Evolutionary conservation across 192 early-diverging fungal species (phyloP), one percentile per base, ranked within the genome.

Genomic region (Coemansia sp.): DNA sequence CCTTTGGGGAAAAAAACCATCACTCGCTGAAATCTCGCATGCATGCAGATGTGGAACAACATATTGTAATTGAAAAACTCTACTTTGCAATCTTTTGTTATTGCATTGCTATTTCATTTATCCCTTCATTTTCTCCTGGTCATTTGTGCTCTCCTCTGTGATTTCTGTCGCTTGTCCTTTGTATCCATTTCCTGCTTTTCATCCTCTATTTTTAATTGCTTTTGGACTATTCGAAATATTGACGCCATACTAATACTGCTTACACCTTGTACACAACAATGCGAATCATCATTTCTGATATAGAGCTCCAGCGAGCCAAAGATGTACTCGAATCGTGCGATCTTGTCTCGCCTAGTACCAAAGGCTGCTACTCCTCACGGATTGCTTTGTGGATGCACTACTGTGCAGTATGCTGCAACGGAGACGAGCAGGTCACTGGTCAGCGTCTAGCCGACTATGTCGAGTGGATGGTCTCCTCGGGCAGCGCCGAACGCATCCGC

Each of bases 301-400:
- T 81, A 81, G 79, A 82, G 37, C 68, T 82, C 19, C 74, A 69
- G 46, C 59, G 59, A 46, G 79, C 79, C 41, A 77, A 77, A 22
- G 79, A 82, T n/a, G 57, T 74, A 2, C 79, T 82, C 47, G 79
- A 82, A 18, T 11, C 26, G 40, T 74, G 79, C 47, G 72, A 62
- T 46, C 64, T 73, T 47, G 71, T 82, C 36, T 76, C 74, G 26
- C 58, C 62, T 0, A 82, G 79, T 74, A 82, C 74, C 41, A 82
- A 82, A 63, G 69, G 79, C 49, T 82, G 79, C 66, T 82, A 82
- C 62, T 77, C 74, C 43, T 77, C 79, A 59, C 79, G 79, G 51
- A 82, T 82, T 32, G 79, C 79, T 8, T 57, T 77, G 58, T 82
- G 79, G 79, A 73, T 82, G 36, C 79, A 82, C 68, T 82, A 68